These are phyloP conservation scores for Schizopora paradoxa DNA, from an alignment of 1,284 basidiomycete species.

Conservation along the genomic window DNA sequence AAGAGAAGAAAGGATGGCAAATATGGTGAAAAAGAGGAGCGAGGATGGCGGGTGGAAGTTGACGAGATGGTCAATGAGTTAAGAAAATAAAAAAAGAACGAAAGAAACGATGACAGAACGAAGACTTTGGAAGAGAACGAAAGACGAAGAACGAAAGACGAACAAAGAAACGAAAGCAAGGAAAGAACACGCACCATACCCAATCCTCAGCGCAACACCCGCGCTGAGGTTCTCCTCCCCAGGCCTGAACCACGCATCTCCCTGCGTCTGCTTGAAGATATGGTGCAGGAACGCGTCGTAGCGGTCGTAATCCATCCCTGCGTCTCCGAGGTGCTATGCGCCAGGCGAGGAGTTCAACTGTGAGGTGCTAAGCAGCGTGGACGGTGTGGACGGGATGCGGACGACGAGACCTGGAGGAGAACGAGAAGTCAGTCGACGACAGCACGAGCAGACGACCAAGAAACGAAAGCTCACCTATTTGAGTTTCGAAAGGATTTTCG, in stretches of 20 bases:
- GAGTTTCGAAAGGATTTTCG: not conserved
- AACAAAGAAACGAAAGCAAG: not conserved
- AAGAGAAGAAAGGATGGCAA: too few species aligned
- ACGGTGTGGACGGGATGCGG: conserved; percentile 3
- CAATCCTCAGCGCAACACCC: conserved; percentile 61
- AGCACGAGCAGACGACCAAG: not conserved
- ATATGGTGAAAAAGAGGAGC: too few species aligned
- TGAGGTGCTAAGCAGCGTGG: too few species aligned
- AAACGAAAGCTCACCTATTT: not conserved
- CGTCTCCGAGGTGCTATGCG: too few species aligned
- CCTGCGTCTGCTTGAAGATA: conserved; percentile 55
- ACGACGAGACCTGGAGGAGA: not conserved
- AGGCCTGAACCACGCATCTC: conserved; percentile 54
- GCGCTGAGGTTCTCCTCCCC: conserved; percentile 43
- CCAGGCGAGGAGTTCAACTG: conserved; percentile 6
- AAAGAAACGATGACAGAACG: too few species aligned
- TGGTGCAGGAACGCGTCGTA: conserved; percentile 47
- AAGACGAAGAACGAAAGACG: not conserved
- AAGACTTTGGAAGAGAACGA: too few species aligned
- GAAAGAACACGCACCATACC: conserved; percentile 29
- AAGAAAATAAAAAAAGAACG: too few species aligned
- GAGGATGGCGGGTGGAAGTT: too few species aligned
- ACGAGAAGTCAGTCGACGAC: not conserved
- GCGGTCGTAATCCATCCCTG: conserved; percentile 40
- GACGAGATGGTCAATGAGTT: too few species aligned